Evolutionary conservation across 352 stramenopile genomes (phyloP).

Genomic region (Globisporangium nodosum): DNA sequence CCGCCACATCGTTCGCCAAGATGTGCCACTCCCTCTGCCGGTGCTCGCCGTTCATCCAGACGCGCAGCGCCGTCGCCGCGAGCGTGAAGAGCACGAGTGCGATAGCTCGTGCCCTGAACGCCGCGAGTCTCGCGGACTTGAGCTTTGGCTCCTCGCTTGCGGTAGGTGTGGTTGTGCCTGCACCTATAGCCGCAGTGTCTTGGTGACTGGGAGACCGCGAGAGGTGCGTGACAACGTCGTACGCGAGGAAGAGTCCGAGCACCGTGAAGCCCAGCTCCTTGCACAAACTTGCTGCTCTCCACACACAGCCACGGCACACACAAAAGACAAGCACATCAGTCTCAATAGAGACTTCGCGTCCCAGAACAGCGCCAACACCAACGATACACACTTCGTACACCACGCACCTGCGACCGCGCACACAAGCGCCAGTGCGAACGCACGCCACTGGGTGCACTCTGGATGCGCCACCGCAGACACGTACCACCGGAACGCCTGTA

Average conservation of each 20-base stretch:
- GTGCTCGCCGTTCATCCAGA: conserved; percentile 68
- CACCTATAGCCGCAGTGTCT: no score
- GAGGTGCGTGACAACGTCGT: conserved; percentile 34
- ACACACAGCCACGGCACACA: neutral
- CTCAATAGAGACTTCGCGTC: neutral
- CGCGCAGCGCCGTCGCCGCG: conserved; percentile 19
- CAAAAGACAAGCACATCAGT: neutral
- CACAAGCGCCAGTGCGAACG: conserved; percentile 5
- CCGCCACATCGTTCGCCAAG: conserved; percentile 83
- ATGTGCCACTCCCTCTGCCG: conserved; percentile 74
- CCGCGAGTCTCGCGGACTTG: neutral
- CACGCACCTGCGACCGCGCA: conserved; percentile 15
- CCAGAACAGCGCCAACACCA: neutral
- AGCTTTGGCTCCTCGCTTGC: neutral
- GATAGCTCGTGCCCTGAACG: conserved; percentile 6
- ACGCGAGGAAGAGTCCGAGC: conserved; percentile 70
- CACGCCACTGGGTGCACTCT: conserved; percentile 14
- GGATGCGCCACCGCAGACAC: conserved; percentile 12
- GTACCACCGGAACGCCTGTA: conserved; percentile 65
- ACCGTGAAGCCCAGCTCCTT: conserved; percentile 88
- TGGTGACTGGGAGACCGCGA: neutral
- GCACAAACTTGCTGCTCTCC: conserved; percentile 44
- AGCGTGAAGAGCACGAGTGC: conserved; percentile 18
- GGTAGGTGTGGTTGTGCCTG: neutral
- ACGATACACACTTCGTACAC: neutral